Evolutionary conservation across 495 filamentous ascomycete species (phyloP).

Genomic region (Trichocladium antarcticum): DNA sequence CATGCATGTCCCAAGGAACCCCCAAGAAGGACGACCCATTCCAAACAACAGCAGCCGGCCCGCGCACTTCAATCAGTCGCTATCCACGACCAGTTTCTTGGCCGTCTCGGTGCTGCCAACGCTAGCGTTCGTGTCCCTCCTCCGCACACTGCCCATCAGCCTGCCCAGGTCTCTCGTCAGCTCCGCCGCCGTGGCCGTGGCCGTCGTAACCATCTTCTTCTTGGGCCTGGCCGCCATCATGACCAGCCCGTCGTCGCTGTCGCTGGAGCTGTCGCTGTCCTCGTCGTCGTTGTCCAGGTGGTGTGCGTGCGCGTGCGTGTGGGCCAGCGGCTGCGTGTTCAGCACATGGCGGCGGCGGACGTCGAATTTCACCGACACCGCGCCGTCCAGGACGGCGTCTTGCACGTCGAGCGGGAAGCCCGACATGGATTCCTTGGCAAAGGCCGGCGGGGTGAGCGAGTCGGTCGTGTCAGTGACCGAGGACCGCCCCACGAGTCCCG

Average conservation of each 20-base stretch:
- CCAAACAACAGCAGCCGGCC: background rate
- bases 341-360: too few relatives aligned
- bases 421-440: conserved; percentile 34
- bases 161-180: background rate
- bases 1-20: too few relatives aligned
- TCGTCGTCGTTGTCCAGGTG: conserved; percentile 24
- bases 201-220: conserved; percentile 17
- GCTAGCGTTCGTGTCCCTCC: conserved; percentile 43
- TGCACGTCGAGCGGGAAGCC: conserved; percentile 33
- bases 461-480: conserved; percentile 40
- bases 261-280: conserved; percentile 46
- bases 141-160: conserved; percentile 24
- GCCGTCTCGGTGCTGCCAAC: conserved; percentile 46
- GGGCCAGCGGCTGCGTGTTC: too few relatives aligned
- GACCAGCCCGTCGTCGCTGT: conserved; percentile 44
- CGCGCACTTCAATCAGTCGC: conserved; percentile 16
- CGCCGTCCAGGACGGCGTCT: conserved; percentile 9
- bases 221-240: conserved; percentile 37
- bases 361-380: conserved; percentile 19
- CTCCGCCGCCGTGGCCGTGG: conserved; percentile 1
- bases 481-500: conserved; percentile 32
- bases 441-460: conserved; percentile 42
- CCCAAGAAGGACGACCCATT: too few relatives aligned
- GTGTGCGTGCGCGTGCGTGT: background rate
- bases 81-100: conserved; percentile 40